phyloP scores from a whole-genome alignment of 495 filamentous ascomycete species.

The Parachaetomium inaequale region DNA sequence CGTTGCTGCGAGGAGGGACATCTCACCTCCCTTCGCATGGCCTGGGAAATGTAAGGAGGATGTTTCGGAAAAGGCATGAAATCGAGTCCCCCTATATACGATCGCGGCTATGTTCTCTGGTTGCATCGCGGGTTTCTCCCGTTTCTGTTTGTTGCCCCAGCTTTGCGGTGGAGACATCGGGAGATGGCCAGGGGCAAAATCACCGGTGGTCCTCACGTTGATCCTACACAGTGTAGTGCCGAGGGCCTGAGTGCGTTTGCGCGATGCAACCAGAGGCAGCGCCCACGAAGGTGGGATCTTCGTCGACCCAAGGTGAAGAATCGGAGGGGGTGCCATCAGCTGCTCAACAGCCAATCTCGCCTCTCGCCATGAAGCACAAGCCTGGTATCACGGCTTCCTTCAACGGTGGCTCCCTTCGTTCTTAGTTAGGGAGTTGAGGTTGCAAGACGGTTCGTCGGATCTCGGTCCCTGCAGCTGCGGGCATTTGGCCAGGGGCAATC shows the following conservation, averaged over 20 bases:
- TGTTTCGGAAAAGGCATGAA: too few species aligned
- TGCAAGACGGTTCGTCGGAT: not conserved
- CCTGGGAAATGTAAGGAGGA: too few species aligned
- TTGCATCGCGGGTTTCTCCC: too few species aligned
- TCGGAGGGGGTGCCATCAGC: not conserved
- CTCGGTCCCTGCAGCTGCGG: slow-evolving; percentile 1
- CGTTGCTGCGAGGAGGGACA: too few species aligned
- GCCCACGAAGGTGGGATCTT: not conserved
- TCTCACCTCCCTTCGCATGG: too few species aligned
- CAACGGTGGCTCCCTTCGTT: not conserved
- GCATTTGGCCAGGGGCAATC: not conserved
- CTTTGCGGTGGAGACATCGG: not conserved
- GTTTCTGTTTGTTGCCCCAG: too few species aligned
- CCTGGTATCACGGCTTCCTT: not conserved
- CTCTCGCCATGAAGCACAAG: not conserved
- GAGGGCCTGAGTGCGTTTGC: not conserved
- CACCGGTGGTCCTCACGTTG: not conserved
- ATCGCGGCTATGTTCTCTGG: too few species aligned
- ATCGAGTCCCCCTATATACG: too few species aligned
- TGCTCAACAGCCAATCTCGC: not conserved
- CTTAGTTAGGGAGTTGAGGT: not conserved
- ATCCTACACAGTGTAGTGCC: too few species aligned
- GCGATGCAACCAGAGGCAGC: not conserved
- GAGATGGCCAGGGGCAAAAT: not conserved
- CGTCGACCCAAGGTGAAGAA: not conserved